Evolutionary conservation across 139 green algal species (phyloP).

Genomic region (Deuterostichococcus epilithicus): DNA sequence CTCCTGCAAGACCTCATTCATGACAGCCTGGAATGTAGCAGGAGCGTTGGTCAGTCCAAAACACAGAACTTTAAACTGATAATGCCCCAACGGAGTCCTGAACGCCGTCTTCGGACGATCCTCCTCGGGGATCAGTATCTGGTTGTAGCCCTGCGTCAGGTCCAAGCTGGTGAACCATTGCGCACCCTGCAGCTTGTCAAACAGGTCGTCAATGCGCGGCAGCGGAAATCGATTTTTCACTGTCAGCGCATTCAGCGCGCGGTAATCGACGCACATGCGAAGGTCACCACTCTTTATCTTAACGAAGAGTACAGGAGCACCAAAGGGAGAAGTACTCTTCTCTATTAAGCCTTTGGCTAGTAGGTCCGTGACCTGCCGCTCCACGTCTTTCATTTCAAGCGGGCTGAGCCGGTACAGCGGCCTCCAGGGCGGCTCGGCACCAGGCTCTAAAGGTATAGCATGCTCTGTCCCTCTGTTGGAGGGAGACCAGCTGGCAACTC

Average conservation of each 20-base stretch:
- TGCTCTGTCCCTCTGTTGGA: too few relatives aligned
- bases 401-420: background rate
- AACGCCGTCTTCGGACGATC: background rate
- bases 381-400: background rate
- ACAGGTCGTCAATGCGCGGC: slow-evolving; percentile 6
- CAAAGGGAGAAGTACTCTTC: background rate
- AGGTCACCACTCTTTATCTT: background rate
- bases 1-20: slow-evolving; percentile 19
- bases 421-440: background rate
- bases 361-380: background rate
- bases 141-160: background rate
- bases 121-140: background rate
- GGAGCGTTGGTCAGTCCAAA: slow-evolving; percentile 33
- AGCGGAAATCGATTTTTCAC: slow-evolving; percentile 2
- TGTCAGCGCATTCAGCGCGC: slow-evolving; percentile 3
- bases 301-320: slow-evolving; percentile 11
- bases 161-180: background rate
- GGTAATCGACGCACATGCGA: slow-evolving; percentile 6
- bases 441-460: background rate
- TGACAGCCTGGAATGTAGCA: slow-evolving; percentile 17
- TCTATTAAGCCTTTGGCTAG: background rate
- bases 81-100: background rate
- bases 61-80: slow-evolving; percentile 16
- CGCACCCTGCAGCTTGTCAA: slow-evolving; percentile 3
- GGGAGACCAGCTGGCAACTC: too few relatives aligned